Percentiles rank a stretch among this genome's conserved stretches.
Evolutionary conservation across 2,329 filamentous ascomycete species (phyloP).

Genomic region (Calycina herbarum): DNA sequence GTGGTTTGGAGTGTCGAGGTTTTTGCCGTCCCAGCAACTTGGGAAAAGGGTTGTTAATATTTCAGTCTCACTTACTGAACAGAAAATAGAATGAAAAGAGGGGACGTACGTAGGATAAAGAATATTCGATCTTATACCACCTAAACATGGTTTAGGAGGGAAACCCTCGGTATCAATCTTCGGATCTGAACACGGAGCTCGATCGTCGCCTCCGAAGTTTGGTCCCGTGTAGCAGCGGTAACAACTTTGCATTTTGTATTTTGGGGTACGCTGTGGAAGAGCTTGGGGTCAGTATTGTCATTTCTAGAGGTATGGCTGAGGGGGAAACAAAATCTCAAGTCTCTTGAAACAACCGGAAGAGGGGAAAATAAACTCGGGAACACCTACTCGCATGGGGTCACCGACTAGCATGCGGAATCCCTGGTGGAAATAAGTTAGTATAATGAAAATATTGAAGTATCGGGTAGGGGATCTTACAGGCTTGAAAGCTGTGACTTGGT

Average conservation of each 20-base stretch:
- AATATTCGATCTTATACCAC: constrained; percentile 52
- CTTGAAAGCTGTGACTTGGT: constrained; percentile 24
- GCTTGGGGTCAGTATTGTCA: constrained; percentile 34
- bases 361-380: neutral
- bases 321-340: neutral
- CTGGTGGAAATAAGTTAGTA: neutral
- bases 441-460: too few relatives aligned
- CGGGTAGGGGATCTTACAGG: constrained; percentile 12
- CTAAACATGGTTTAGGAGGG: constrained; percentile 53
- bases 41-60: constrained; percentile 35
- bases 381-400: constrained; percentile 9
- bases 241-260: constrained; percentile 21
- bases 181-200: constrained; percentile 52
- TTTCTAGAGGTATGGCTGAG: constrained; percentile 7
- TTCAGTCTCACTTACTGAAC: neutral
- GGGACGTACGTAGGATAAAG: constrained; percentile 47
- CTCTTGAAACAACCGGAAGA: too few relatives aligned
- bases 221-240: constrained; percentile 21
- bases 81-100: neutral
- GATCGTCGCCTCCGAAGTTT: constrained; percentile 20
- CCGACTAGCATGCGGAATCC: constrained; percentile 25
- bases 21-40: constrained; percentile 39
- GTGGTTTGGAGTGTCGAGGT: constrained; percentile 25
- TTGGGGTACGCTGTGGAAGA: constrained; percentile 11
- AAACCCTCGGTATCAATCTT: constrained; percentile 49